phyloP scores from a whole-genome alignment of 73 alveolate species.

The Paramecium bursaria region DNA sequence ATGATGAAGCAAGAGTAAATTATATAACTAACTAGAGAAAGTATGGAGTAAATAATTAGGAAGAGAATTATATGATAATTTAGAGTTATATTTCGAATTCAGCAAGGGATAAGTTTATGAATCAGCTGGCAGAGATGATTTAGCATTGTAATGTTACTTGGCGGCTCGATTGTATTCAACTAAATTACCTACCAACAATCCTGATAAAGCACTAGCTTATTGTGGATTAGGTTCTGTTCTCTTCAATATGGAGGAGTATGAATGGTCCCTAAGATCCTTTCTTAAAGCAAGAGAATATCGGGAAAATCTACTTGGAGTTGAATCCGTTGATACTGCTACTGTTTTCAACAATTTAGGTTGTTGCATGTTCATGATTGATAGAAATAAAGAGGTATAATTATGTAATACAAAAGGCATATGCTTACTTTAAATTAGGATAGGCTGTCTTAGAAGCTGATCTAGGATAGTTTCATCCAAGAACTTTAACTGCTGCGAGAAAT shows the following conservation, averaged over 20 bases:
- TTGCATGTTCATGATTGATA: constrained; percentile 87
- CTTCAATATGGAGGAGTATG: constrained; percentile 94
- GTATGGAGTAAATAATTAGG: constrained; percentile 64
- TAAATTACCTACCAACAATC: constrained; percentile 91
- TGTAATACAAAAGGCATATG: constrained; percentile 70
- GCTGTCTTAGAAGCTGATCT: constrained; percentile 87
- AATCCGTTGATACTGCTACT: constrained; percentile 99
- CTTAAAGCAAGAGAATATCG: constrained; percentile 95
- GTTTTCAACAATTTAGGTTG: constrained; percentile 97
- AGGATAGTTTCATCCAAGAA: constrained; percentile 90
- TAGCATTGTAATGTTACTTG: constrained; percentile 89
- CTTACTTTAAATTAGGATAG: constrained; percentile 85
- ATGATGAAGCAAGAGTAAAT: constrained; percentile 83
- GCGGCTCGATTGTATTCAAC: constrained; percentile 84
- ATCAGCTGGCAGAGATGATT: constrained; percentile 93
- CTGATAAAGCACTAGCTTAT: constrained; percentile 95
- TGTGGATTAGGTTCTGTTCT: constrained; percentile 96
- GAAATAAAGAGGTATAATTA: constrained; percentile 75
- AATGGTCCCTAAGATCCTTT: constrained; percentile 91
- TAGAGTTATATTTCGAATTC: constrained; percentile 90
- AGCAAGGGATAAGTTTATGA: constrained; percentile 92
- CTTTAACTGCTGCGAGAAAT: constrained; percentile 85
- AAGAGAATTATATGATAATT: constrained; percentile 72
- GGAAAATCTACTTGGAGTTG: constrained; percentile 98
- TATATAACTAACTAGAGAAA: not conserved